phyloP scores from a whole-genome alignment of 208 protist genomes.

The Vickermania ingenoplastis region DNA sequence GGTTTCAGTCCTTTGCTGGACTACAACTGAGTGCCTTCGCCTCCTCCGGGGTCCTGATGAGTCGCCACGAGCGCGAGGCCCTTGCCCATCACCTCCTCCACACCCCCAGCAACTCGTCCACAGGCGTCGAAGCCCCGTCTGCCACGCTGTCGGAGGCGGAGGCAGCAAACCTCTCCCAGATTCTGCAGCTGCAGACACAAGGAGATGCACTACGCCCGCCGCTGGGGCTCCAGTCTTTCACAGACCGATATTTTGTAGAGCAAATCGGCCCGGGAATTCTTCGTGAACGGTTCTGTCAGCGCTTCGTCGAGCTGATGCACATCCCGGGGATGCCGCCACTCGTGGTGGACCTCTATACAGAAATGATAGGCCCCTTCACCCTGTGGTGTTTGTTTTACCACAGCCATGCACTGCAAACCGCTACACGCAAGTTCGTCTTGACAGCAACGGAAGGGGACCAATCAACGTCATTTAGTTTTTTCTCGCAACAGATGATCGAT shows the following conservation, averaged over 20 bases:
- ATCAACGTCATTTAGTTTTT: neutral
- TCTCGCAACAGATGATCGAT: no score
- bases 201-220: no score
- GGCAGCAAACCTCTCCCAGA: no score
- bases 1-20: neutral
- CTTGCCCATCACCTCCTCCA: no score
- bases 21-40: neutral
- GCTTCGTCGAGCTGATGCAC: neutral
- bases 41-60: neutral
- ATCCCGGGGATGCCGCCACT: neutral
- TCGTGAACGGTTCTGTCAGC: neutral
- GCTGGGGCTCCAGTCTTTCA: no score
- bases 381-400: neutral
- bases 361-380: neutral
- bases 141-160: no score
- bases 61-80: neutral
- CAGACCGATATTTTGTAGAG: neutral
- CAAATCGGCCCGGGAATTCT: neutral
- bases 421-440: neutral
- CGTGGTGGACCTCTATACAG: neutral
- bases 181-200: no score
- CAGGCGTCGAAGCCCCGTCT: no score
- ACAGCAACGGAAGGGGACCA: neutral
- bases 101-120: no score
- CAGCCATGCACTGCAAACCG: neutral